A percentile compares a stretch with the other conserved stretches of the same genome.
phyloP scores from a whole-genome alignment of 805 yeast genomes.

The Naumovozyma castellii region DNA sequence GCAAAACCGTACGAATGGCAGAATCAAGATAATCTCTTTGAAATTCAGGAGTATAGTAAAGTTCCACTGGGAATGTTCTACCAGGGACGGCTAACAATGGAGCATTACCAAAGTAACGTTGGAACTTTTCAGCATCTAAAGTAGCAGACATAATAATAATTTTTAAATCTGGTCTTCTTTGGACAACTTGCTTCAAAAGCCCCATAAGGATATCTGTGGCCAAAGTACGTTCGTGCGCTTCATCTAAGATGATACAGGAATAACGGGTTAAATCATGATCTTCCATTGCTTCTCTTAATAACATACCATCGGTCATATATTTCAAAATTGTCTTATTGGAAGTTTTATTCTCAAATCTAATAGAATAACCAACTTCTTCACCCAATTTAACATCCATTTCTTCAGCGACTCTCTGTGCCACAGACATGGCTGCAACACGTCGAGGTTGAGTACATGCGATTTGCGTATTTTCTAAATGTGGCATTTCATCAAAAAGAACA shows the following conservation, averaged over 20 bases:
- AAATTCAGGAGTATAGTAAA: constrained; percentile 92
- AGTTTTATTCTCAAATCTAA: constrained; percentile 88
- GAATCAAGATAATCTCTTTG: constrained; percentile 93
- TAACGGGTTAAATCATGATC: constrained; percentile 75
- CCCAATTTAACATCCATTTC: constrained; percentile 93
- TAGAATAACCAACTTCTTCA: constrained; percentile 88
- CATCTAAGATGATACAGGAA: constrained; percentile 88
- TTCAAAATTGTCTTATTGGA: constrained; percentile 71
- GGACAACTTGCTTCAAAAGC: constrained; percentile 68
- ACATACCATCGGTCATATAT: constrained; percentile 99
- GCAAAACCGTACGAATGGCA: constrained; percentile 89
- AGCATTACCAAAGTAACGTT: constrained; percentile 78
- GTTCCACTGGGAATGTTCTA: constrained; percentile 94
- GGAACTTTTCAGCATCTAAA: constrained; percentile 93
- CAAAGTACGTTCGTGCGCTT: constrained; percentile 95
- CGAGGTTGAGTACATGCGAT: constrained; percentile 96
- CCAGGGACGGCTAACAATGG: constrained; percentile 96
- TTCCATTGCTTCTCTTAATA: constrained; percentile 93
- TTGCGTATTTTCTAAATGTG: constrained; percentile 71
- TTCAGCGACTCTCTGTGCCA: constrained; percentile 93
- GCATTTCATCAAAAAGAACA: constrained; percentile 82
- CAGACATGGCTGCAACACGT: constrained; percentile 98
- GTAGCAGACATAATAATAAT: constrained; percentile 97
- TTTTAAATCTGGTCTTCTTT: constrained; percentile 78
- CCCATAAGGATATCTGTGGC: constrained; percentile 98